These are phyloP conservation scores for Usnea hakonensis DNA, from an alignment of 495 filamentous ascomycete genomes.

Conservation along the genomic window DNA sequence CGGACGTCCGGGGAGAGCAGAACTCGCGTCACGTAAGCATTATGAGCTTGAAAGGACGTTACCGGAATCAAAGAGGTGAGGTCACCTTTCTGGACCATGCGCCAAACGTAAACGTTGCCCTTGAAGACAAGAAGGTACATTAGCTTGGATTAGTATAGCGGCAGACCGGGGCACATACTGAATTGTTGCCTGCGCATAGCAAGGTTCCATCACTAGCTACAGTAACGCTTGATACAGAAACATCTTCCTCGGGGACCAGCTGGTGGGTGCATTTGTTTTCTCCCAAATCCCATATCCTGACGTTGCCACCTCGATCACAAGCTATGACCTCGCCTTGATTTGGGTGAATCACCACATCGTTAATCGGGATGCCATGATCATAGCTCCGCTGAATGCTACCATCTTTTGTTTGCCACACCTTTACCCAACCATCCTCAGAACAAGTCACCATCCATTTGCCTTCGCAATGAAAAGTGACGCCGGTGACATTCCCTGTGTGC, in stretches of 20 bases:
- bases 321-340: slow-evolving; percentile 97
- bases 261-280: slow-evolving; percentile 97
- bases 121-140: slow-evolving; percentile 29
- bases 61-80: slow-evolving; percentile 83
- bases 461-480: slow-evolving; percentile 95
- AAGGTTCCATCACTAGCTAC: slow-evolving; percentile 90
- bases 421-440: slow-evolving; percentile 93
- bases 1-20: slow-evolving; percentile 95
- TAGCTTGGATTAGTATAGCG: slow-evolving; percentile 8
- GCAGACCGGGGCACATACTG: slow-evolving; percentile 43
- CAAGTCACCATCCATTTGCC: slow-evolving; percentile 99
- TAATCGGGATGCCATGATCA: slow-evolving; percentile 75
- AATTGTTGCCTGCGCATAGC: slow-evolving; percentile 92
- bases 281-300: slow-evolving; percentile 90
- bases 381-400: slow-evolving; percentile 90
- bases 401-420: slow-evolving; percentile 94
- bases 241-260: slow-evolving; percentile 92
- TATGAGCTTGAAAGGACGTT: slow-evolving; percentile 87
- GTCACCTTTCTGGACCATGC: slow-evolving; percentile 74
- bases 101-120: slow-evolving; percentile 97
- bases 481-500: slow-evolving; percentile 90
- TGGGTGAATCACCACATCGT: slow-evolving; percentile 95
- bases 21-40: slow-evolving; percentile 88
- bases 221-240: slow-evolving; percentile 85
- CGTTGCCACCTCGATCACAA: slow-evolving; percentile 87